These are phyloP conservation scores for Wickerhamiella alocasiicola DNA, from an alignment of 805 yeast genomes.

Conservation along the genomic window DNA sequence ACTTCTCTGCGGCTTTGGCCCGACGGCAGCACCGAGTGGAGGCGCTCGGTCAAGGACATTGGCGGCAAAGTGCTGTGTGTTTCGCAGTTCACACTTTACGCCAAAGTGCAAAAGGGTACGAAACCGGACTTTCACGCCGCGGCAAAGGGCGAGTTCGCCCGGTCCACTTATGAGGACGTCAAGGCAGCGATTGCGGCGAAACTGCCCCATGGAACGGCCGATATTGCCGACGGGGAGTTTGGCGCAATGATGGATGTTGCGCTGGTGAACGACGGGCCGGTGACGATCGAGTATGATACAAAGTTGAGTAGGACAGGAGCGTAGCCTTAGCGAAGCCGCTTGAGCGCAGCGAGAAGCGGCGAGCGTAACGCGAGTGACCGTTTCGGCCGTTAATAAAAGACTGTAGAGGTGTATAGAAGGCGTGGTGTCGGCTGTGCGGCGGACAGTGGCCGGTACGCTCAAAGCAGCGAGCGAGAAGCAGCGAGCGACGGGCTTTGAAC, in stretches of 20 bases:
- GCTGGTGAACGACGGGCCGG: constrained; percentile 85
- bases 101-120: constrained; percentile 75
- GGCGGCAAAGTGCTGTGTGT: constrained; percentile 70
- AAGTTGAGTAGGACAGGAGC: too few relatives aligned
- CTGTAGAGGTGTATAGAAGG: not conserved
- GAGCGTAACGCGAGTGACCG: too few relatives aligned
- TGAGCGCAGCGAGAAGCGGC: too few relatives aligned
- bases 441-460: too few relatives aligned
- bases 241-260: constrained; percentile 98
- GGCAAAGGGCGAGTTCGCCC: constrained; percentile 58
- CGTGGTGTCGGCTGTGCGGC: too few relatives aligned
- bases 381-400: not conserved
- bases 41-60: constrained; percentile 48
- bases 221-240: constrained; percentile 77
- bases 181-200: constrained; percentile 26
- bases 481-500: too few relatives aligned
- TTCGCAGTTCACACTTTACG: constrained; percentile 86
- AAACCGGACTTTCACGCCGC: constrained; percentile 93
- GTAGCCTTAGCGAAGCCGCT: too few relatives aligned
- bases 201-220: constrained; percentile 37
- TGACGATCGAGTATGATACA: constrained; percentile 74
- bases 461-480: too few relatives aligned
- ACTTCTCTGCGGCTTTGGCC: constrained; percentile 62
- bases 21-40: constrained; percentile 65
- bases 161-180: constrained; percentile 36